A percentile compares a stretch with the other conserved stretches of the same genome.
These are phyloP conservation scores for Trypanosoma boissoni DNA, from an alignment of 208 protist genomes.

Conservation along the genomic window DNA sequence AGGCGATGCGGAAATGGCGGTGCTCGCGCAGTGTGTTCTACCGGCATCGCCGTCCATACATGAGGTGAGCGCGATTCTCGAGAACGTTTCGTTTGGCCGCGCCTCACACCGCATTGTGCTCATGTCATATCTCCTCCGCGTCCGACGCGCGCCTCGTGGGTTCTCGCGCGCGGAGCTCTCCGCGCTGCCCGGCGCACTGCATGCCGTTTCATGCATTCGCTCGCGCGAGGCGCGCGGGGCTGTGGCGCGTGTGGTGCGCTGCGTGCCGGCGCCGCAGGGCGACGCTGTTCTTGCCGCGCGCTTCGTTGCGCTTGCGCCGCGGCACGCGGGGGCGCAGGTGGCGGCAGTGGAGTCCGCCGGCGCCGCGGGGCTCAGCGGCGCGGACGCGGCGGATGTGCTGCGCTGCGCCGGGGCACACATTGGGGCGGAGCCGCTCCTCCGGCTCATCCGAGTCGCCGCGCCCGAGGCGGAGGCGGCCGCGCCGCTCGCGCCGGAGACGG, in stretches of 20 bases:
- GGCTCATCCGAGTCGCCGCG: no score
- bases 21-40: no score
- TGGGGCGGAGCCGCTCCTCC: no score
- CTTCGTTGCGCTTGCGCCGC: conserved; percentile 1
- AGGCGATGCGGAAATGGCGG: not conserved
- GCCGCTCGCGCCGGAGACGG: no score
- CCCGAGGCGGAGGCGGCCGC: no score
- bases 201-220: conserved; percentile 20
- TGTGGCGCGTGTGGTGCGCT: conserved; percentile 1
- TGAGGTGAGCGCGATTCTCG: conserved; percentile 31
- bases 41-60: conserved; percentile 19
- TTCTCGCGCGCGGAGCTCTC: conserved; percentile 23
- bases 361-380: not conserved
- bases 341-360: not conserved
- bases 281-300: conserved; percentile 21
- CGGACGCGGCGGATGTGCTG: not conserved
- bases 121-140: conserved; percentile 33
- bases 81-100: conserved; percentile 30
- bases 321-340: not conserved
- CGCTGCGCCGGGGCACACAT: no score
- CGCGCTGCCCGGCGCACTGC: conserved; percentile 19
- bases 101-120: conserved; percentile 21
- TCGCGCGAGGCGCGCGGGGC: not conserved
- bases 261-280: conserved; percentile 4
- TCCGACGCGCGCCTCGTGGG: conserved; percentile 12